Evolutionary conservation across 2,329 filamentous ascomycete genomes (phyloP).

Genomic region (Verticillium longisporum): DNA sequence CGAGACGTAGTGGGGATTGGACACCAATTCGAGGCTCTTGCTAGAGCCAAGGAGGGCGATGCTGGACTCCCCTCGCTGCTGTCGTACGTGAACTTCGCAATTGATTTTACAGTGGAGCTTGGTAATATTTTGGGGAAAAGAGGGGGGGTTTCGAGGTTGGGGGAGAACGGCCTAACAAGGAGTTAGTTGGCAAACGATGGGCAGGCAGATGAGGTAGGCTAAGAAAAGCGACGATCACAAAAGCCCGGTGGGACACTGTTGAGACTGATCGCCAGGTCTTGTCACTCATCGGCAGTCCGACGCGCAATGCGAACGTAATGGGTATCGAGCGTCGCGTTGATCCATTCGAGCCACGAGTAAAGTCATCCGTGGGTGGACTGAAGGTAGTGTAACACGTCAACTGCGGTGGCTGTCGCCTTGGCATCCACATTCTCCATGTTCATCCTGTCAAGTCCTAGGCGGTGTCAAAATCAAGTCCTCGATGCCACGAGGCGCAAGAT

Average conservation of each 20-base stretch:
- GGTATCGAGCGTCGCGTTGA: background rate
- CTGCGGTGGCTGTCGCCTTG: background rate
- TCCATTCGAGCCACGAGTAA: background rate
- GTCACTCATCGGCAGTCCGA: background rate
- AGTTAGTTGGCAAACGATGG: background rate
- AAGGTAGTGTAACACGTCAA: background rate
- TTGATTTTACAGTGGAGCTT: background rate
- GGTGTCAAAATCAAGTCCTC: background rate
- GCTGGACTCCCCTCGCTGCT: background rate
- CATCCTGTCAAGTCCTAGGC: background rate
- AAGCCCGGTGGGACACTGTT: background rate
- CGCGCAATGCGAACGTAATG: background rate
- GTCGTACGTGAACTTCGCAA: background rate
- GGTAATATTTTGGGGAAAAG: background rate
- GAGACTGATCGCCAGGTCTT: background rate
- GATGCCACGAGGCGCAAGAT: background rate
- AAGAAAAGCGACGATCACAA: background rate
- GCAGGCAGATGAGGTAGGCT: background rate
- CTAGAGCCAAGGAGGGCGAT: background rate
- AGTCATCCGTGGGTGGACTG: background rate
- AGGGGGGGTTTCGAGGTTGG: background rate
- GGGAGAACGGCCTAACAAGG: background rate
- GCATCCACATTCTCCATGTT: background rate
- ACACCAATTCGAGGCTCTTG: background rate
- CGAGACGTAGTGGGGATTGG: background rate